Evolutionary conservation across 2,329 filamentous ascomycete genomes (phyloP).

Genomic region (Calonectria montana): DNA sequence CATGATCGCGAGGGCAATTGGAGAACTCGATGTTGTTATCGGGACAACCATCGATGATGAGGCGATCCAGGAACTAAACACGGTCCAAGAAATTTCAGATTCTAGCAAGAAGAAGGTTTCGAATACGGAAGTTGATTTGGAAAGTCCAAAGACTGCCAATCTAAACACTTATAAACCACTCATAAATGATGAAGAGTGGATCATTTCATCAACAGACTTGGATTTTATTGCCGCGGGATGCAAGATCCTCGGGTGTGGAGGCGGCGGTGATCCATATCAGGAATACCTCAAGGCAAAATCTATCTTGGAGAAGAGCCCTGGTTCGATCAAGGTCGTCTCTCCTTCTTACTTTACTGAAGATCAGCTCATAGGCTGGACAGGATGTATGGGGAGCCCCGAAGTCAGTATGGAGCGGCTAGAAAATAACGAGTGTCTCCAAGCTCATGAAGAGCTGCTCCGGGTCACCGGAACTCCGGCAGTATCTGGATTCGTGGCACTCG

Average conservation of each 20-base stretch:
- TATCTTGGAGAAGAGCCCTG: background rate
- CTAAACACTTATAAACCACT: background rate
- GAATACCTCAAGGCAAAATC: constrained; percentile 15
- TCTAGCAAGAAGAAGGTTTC: background rate
- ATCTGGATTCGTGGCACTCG: background rate
- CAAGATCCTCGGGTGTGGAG: constrained; percentile 60
- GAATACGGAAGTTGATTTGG: background rate
- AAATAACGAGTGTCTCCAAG: constrained; percentile 23
- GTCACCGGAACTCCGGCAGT: background rate
- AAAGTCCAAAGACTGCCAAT: background rate
- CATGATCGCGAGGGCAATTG: constrained; percentile 14
- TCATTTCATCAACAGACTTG: constrained; percentile 57
- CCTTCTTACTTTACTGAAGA: constrained; percentile 1
- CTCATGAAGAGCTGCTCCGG: constrained; percentile 11
- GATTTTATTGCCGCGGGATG: constrained; percentile 58
- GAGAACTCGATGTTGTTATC: background rate
- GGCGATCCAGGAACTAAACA: background rate
- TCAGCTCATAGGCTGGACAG: constrained; percentile 16
- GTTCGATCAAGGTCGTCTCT: background rate
- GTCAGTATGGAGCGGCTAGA: constrained; percentile 25
- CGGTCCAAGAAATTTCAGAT: background rate
- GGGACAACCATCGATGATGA: background rate
- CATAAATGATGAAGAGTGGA: constrained; percentile 50
- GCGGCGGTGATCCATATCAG: constrained; percentile 44
- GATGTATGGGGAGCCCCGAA: constrained; percentile 22